Conservation (phyloP, 352 stramenopile genomes). For the Thraustotheca clavata region DNA sequence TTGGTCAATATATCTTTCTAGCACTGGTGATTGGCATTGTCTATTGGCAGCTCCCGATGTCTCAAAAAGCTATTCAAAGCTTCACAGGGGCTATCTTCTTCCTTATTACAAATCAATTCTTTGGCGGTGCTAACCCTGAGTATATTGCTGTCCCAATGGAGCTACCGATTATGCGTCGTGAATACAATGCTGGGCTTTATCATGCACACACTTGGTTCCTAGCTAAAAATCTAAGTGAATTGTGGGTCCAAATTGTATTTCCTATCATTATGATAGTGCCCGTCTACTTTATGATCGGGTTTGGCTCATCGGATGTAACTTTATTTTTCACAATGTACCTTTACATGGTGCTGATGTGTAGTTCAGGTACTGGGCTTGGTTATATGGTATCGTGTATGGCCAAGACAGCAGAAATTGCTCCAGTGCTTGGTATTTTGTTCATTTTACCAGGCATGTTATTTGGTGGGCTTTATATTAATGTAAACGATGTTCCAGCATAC, state of each 20-base stretch:
- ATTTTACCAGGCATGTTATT: conserved; percentile 40
- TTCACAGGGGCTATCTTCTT: conserved; percentile 40
- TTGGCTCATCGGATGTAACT: conserved; percentile 27
- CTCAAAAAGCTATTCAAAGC: conserved; percentile 36
- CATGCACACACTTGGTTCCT: conserved; percentile 37
- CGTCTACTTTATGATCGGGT: conserved; percentile 34
- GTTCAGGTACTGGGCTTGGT: conserved; percentile 29
- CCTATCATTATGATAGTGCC: conserved; percentile 35
- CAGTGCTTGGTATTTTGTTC: conserved; percentile 29
- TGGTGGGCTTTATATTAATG: conserved; percentile 38
- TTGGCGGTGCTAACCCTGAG: conserved; percentile 28
- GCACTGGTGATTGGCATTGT: conserved; percentile 35
- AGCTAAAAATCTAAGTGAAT: conserved; percentile 43
- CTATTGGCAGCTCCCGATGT: conserved; percentile 35
- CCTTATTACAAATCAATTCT: conserved; percentile 38
- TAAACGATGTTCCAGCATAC: conserved; percentile 31
- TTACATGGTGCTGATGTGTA: conserved; percentile 33
- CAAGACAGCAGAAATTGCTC: conserved; percentile 28
- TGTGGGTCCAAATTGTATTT: conserved; percentile 36
- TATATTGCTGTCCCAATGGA: conserved; percentile 37
- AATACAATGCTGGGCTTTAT: conserved; percentile 35
- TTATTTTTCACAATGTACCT: conserved; percentile 33
- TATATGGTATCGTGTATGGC: conserved; percentile 31
- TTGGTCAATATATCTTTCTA: conserved; percentile 32
- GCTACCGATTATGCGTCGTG: conserved; percentile 34